Evolutionary conservation across 345 rosid genomes (phyloP).

Genomic region (Melaleuca alternifolia): DNA sequence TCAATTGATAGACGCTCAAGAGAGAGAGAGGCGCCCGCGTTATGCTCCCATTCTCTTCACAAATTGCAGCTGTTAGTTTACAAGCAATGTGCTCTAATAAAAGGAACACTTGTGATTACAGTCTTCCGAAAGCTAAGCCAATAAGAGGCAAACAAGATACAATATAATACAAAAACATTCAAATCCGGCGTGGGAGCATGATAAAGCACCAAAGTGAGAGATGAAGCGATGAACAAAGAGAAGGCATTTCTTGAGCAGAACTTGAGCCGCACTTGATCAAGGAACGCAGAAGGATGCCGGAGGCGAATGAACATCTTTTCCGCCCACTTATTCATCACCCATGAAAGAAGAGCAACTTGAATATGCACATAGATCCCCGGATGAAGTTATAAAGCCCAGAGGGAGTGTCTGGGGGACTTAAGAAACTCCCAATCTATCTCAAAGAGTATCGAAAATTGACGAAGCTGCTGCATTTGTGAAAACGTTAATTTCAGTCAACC

Average conservation of each 20-base stretch:
- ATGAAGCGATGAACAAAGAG: background rate
- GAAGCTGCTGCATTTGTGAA: constrained; percentile 77
- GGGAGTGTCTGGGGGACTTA: constrained; percentile 1
- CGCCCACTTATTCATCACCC: background rate
- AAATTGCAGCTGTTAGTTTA: too few relatives aligned
- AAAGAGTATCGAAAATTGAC: constrained; percentile 76
- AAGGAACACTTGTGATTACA: too few relatives aligned
- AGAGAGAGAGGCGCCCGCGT: background rate
- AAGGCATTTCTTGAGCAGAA: background rate
- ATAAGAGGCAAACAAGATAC: too few relatives aligned
- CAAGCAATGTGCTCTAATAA: too few relatives aligned
- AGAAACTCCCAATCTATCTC: constrained; percentile 58
- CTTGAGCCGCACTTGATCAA: background rate
- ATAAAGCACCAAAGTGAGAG: background rate
- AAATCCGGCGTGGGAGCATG: too few relatives aligned
- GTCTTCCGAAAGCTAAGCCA: too few relatives aligned
- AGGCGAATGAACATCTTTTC: background rate
- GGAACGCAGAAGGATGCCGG: background rate
- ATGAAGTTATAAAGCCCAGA: background rate
- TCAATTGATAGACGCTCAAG: background rate
- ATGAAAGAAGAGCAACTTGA: background rate
- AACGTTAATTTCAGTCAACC: constrained; percentile 77
- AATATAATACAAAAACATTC: too few relatives aligned
- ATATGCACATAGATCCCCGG: background rate
- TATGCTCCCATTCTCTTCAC: too few relatives aligned